Base-by-base conservation (phyloP, 176 grass and related monocot species). In the Carex parvula region DNA sequence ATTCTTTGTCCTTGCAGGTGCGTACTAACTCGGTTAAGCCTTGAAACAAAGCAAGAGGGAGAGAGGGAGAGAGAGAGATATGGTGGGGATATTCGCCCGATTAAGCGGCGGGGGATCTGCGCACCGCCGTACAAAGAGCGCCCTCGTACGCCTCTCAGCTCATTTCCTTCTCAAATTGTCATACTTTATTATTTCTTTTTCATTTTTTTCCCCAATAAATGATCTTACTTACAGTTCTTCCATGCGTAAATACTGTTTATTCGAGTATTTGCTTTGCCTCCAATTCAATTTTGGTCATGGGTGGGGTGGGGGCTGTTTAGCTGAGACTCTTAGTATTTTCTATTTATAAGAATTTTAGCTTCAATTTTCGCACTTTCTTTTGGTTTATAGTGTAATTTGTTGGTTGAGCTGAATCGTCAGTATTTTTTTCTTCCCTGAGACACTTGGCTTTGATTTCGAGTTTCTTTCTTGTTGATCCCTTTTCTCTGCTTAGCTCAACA, bases 51-150 rank as follows among this genome's bases (percentile, higher is more conserved):
- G 66, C 66, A 6, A 41, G 17, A 70, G 22, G 65, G 6, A 39
- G 21, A 26, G 26, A 1, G 26, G 17, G 50, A 33, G 54, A 39
- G 26, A n/a, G 30, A 64, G 58, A 79, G 2, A 37, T 18, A 97
- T 97, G 94, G 94, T 97, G 42, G 90, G 94, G 6, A 92, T 97
- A 87, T 97, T 97, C 83, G 88, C 92, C 65, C 85, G 88, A 74
- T 83, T 97, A 76, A 87, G 87, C 61, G 44, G 87, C 84, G 87
- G 66, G 6, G 79, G 81, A 78, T 64, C 29, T 64, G 56, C 69
- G 61, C 94, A 97, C 86, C 94, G 94, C 79, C 94, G 94, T 54
- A 85, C 94, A 44, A 84, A 91, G 87, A 97, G 94, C 61, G 87
- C n/a, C 3, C 64, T 78, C 15, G 94, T 97, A 86, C 91, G 84